phyloP scores from a whole-genome alignment of 441 rosid genomes.

The Euphorbia corollata region DNA sequence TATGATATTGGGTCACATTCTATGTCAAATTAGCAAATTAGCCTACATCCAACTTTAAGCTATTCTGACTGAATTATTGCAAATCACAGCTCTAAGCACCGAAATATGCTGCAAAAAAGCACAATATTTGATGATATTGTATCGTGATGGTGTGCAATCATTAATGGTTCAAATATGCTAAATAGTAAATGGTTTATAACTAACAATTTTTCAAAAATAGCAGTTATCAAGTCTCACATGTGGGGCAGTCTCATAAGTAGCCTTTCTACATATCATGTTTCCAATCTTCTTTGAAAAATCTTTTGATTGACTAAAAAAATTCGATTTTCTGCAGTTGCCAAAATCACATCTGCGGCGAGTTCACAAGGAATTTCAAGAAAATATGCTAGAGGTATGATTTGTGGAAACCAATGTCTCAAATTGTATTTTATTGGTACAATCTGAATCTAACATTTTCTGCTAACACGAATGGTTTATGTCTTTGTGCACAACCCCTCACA shows the following conservation, averaged over 20 bases:
- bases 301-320: slow-evolving; percentile 12
- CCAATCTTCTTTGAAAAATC: slow-evolving; percentile 5
- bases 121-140: background rate
- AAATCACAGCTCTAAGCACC: background rate
- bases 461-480: background rate
- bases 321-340: slow-evolving; percentile 48
- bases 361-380: slow-evolving; percentile 75
- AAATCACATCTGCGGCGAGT: slow-evolving; percentile 66
- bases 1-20: background rate
- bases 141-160: background rate
- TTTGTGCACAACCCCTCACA: slow-evolving; percentile 5
- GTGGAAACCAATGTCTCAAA: background rate
- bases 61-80: background rate
- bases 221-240: background rate
- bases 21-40: background rate
- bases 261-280: background rate
- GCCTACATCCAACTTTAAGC: background rate
- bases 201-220: background rate
- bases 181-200: background rate
- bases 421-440: background rate
- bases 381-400: slow-evolving; percentile 51
- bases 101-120: background rate
- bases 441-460: background rate
- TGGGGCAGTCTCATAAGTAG: background rate
- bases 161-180: background rate